Evolutionary conservation across 768 basidiomycete species (phyloP).

Genomic region (Trametes coccinea): DNA sequence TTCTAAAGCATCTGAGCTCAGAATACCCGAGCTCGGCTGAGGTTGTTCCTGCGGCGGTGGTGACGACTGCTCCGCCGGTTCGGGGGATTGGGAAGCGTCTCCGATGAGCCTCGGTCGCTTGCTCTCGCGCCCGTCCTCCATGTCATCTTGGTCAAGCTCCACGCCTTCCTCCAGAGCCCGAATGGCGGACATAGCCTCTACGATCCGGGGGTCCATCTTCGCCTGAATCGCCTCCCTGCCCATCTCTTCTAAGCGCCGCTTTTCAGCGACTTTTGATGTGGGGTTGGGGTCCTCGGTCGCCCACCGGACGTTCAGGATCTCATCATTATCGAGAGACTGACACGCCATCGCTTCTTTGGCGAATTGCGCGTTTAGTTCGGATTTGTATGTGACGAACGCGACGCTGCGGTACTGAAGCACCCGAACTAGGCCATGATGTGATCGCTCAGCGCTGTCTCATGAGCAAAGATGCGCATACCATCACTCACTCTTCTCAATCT

Average conservation of each 20-base stretch:
- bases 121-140: constrained; percentile 37
- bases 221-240: constrained; percentile 87
- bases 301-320: constrained; percentile 98
- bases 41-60: constrained; percentile 33
- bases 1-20: constrained; percentile 84
- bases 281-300: constrained; percentile 99
- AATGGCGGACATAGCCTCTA: constrained; percentile 85
- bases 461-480: not conserved
- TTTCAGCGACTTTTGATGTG: constrained; percentile 81
- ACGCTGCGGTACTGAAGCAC: constrained; percentile 93
- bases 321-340: constrained; percentile 95
- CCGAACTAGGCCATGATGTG: constrained; percentile 54
- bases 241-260: constrained; percentile 75
- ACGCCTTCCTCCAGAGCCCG: constrained; percentile 87
- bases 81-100: constrained; percentile 22
- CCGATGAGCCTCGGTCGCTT: constrained; percentile 39
- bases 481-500: constrained; percentile 83
- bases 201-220: constrained; percentile 81
- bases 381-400: constrained; percentile 94
- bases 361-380: constrained; percentile 87
- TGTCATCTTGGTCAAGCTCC: constrained; percentile 37
- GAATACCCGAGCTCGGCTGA: constrained; percentile 53
- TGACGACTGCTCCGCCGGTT: constrained; percentile 22
- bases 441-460: constrained; percentile 16
- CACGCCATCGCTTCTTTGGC: constrained; percentile 99